Percentiles rank a stretch among this genome's conserved stretches.
Conservation (phyloP, 768 basidiomycete species). For the Collybiopsis luxurians region DNA sequence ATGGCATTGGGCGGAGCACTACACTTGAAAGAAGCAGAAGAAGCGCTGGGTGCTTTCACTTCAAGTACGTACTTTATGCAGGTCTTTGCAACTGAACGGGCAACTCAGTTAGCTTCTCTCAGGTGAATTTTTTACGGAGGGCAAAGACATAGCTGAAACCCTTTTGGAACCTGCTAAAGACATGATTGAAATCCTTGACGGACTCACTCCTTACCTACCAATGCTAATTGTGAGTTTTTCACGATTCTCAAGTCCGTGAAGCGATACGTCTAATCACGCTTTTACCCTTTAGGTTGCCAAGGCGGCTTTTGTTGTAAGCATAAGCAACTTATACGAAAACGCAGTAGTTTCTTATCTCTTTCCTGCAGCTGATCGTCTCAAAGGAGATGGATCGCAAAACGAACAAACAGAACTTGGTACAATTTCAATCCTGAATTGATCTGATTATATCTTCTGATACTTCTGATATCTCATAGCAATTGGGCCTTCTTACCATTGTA, state of each 20-base stretch:
- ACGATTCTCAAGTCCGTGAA: not conserved
- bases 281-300: slow-evolving; percentile 2
- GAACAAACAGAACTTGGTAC: slow-evolving; percentile 11
- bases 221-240: slow-evolving; percentile 3
- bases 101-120: too few species aligned
- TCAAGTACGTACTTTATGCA: too few species aligned
- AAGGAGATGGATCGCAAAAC: slow-evolving; percentile 6
- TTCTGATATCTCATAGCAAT: not conserved
- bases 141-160: slow-evolving; percentile 3
- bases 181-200: slow-evolving; percentile 4
- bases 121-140: slow-evolving; percentile 6
- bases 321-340: not conserved
- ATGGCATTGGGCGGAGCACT: not conserved
- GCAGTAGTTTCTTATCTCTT: not conserved
- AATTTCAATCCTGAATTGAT: not conserved
- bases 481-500: slow-evolving; percentile 2
- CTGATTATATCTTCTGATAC: not conserved
- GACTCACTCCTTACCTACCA: not conserved
- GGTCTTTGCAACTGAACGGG: too few species aligned
- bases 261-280: not conserved
- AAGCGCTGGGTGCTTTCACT: not conserved
- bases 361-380: not conserved
- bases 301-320: slow-evolving; percentile 6
- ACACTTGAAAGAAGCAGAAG: slow-evolving; percentile 5
- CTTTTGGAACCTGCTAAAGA: slow-evolving; percentile 9